Percentiles rank a stretch among this genome's conserved stretches.
Conservation (phyloP, 1,284 basidiomycete species). For the Ceratobasidium sp. region DNA sequence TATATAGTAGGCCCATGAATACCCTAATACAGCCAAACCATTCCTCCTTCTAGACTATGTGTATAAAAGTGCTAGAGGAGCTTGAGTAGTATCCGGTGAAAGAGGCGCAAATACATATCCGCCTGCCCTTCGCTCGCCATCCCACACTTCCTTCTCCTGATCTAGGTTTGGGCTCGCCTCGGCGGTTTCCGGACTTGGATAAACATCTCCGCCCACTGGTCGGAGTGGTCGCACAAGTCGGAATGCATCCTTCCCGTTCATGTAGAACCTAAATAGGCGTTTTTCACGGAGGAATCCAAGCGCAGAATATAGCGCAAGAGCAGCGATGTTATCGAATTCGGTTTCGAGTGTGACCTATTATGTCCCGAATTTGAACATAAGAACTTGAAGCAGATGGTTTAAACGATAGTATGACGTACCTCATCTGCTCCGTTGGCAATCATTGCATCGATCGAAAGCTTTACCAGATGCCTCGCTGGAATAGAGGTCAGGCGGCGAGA, state of each 20-base stretch:
- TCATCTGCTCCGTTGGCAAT: slow-evolving; percentile 82
- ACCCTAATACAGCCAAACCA: too few species aligned
- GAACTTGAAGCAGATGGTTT: not conserved
- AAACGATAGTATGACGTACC: slow-evolving; percentile 58
- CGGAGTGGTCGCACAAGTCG: slow-evolving; percentile 62
- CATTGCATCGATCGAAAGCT: slow-evolving; percentile 84
- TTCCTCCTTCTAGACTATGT: too few species aligned
- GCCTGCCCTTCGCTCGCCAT: too few species aligned
- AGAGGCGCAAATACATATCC: too few species aligned
- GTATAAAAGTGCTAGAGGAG: too few species aligned
- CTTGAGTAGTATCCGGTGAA: too few species aligned
- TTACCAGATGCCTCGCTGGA: slow-evolving; percentile 80
- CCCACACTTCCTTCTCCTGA: too few species aligned
- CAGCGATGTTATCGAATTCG: slow-evolving; percentile 91
- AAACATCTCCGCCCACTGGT: not conserved
- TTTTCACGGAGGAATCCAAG: slow-evolving; percentile 97
- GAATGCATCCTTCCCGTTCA: slow-evolving; percentile 91
- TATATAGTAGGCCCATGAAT: too few species aligned
- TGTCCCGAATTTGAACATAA: not conserved
- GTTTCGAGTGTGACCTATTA: slow-evolving; percentile 93
- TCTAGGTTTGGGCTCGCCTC: too few species aligned
- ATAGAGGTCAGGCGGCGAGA: not conserved
- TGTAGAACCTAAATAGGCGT: slow-evolving; percentile 92
- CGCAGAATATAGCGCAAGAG: slow-evolving; percentile 87
- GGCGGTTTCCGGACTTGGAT: not conserved